phyloP scores from a whole-genome alignment of 129 eudicot genomes.

The Calendula officinalis region DNA sequence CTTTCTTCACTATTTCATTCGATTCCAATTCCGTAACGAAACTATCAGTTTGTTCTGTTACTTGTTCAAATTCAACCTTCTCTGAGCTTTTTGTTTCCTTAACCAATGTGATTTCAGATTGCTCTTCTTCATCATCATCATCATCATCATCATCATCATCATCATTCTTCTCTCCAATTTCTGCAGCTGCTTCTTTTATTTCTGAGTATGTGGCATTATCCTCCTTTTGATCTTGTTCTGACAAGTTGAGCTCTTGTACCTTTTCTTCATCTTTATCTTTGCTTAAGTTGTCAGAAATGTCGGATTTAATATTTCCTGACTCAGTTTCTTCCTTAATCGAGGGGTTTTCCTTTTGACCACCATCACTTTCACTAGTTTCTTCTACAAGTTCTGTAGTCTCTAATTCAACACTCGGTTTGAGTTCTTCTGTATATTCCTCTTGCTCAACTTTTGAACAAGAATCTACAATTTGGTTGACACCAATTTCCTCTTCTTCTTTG shows the following conservation, averaged over 20 bases:
- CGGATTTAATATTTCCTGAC: not conserved
- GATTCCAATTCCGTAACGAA: not conserved
- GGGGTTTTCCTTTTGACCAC: slow-evolving; percentile 11
- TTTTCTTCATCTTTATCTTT: slow-evolving; percentile 16
- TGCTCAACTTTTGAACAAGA: slow-evolving; percentile 14
- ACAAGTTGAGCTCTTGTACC: slow-evolving; percentile 6
- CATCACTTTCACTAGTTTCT: slow-evolving; percentile 12
- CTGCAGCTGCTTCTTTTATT: not conserved
- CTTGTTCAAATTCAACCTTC: slow-evolving; percentile 19
- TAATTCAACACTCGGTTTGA: slow-evolving; percentile 18
- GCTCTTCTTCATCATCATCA: slow-evolving; percentile 11
- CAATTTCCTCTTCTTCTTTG: not conserved
- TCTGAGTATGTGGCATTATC: not conserved
- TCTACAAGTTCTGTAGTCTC: slow-evolving; percentile 9
- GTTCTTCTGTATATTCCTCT: slow-evolving; percentile 23
- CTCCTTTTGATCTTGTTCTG: not conserved
- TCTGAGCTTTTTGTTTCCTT: slow-evolving; percentile 19
- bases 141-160: not conserved
- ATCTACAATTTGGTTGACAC: not conserved
- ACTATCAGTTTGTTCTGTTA: not conserved
- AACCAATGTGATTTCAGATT: slow-evolving; percentile 7
- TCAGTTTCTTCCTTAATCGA: slow-evolving; percentile 11
- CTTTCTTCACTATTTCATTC: not conserved
- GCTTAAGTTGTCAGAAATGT: not conserved
- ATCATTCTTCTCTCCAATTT: not conserved